Evolutionary conservation across 2,329 filamentous ascomycete species (phyloP), one percentile per base, ranked within the genome.

Genomic region (Aspergillus flavus): DNA sequence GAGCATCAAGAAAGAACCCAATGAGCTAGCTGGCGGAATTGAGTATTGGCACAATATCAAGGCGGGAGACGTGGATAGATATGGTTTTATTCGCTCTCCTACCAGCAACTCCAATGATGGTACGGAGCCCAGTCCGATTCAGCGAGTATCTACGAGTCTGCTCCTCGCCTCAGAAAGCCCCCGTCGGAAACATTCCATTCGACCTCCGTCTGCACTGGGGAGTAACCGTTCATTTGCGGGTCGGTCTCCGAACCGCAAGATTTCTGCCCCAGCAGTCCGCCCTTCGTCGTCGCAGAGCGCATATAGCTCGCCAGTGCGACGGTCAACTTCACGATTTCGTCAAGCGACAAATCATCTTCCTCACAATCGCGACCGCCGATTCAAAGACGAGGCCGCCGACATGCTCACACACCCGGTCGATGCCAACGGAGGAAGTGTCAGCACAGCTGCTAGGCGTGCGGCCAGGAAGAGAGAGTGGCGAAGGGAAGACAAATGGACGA

Each of bases 401-500:
- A 90, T 90, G 87, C 83, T 90, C 57, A 89, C 85, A 21, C 73
- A 87, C 2, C 87, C 87, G 2, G 81, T 81, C 6, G 82, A 84
- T 3, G 73, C 85, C 19, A 81, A 82, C 50, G 74, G 74, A 10
- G 78, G 82, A 57, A 77, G 82, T 64, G 79, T 85, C 61, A 82
- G 82, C 32, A 80, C 82, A 23, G 78, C 79, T 43, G 76, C 78
- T 28, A 81, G 82, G n/a, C 80, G 79, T 48, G 78, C 79, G 7
- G 80, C 83, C 65, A 86, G 83, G 68, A 82, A 82, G 61, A 87
- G 87, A 66, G 87, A 90, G 72, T 85, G 86, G 77, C 76, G 83
- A 59, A 81, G 87, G 36, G 87, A 89, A 69, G 85, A 88, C 62
- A 90, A 90, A 69, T 91, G 88, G 88, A 84, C 84, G 23, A 87